phyloP scores from a whole-genome alignment of 2,329 filamentous ascomycete species.

The Coniosporium tulheliwenetii region DNA sequence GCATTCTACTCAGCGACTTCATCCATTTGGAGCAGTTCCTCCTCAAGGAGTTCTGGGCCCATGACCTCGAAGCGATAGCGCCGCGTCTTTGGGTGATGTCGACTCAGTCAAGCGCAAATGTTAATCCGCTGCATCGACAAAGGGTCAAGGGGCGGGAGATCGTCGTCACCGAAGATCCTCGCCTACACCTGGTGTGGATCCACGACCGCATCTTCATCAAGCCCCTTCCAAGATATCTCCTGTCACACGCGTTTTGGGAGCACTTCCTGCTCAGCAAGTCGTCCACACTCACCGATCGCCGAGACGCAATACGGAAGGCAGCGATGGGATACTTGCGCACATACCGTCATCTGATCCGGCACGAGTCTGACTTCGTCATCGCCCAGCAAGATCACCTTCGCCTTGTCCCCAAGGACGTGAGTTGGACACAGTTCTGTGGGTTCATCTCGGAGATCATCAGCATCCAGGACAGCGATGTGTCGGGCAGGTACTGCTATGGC shows the following conservation, averaged over 20 bases:
- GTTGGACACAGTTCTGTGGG: conserved; percentile 8
- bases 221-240: conserved; percentile 23
- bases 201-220: conserved; percentile 26
- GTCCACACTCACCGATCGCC: conserved; percentile 4
- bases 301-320: conserved; percentile 7
- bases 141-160: conserved; percentile 20
- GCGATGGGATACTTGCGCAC: conserved; percentile 20
- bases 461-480: conserved; percentile 13
- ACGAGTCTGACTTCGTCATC: conserved; percentile 18
- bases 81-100: conserved; percentile 9
- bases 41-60: conserved; percentile 2
- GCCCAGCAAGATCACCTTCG: conserved; percentile 13
- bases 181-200: conserved; percentile 27
- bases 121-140: conserved; percentile 21
- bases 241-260: conserved; percentile 4
- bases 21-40: conserved; percentile 1
- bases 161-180: conserved; percentile 22
- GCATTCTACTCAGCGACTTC: neutral
- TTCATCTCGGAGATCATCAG: conserved; percentile 14
- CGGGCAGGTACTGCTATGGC: conserved; percentile 19
- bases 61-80: conserved; percentile 8
- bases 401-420: conserved; percentile 12
- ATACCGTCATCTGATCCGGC: conserved; percentile 19
- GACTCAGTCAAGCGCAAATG: conserved; percentile 3
- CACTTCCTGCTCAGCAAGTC: conserved; percentile 3